phyloP scores from a whole-genome alignment of 805 yeast genomes.

The Candida dajiaensis region DNA sequence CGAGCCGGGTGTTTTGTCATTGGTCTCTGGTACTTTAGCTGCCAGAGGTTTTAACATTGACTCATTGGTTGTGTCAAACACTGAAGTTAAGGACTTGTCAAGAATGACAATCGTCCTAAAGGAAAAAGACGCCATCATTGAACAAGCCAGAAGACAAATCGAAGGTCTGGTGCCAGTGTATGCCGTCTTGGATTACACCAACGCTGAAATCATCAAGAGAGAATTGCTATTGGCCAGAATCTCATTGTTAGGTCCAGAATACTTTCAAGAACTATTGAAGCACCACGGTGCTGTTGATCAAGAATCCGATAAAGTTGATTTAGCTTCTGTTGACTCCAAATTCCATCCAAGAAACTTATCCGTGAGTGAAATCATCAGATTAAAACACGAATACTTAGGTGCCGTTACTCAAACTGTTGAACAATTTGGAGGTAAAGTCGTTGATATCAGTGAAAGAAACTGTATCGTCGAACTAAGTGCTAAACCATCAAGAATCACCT shows the following conservation, averaged over 20 bases:
- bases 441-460: constrained; percentile 88
- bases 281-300: constrained; percentile 50
- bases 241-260: constrained; percentile 95
- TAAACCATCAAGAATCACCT: constrained; percentile 82
- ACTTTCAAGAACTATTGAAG: constrained; percentile 88
- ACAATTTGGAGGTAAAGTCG: constrained; percentile 90
- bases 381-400: constrained; percentile 83
- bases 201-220: constrained; percentile 84
- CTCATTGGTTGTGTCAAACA: constrained; percentile 92
- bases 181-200: constrained; percentile 92
- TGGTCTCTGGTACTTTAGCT: constrained; percentile 91
- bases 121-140: constrained; percentile 94
- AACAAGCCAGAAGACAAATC: constrained; percentile 96
- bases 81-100: constrained; percentile 91
- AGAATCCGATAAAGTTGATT: neutral
- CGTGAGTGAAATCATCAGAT: constrained; percentile 88
- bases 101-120: constrained; percentile 94
- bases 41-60: constrained; percentile 98
- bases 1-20: constrained; percentile 95
- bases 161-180: constrained; percentile 98
- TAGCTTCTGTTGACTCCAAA: constrained; percentile 28
- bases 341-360: constrained; percentile 88
- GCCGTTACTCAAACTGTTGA: constrained; percentile 74
- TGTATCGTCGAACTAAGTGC: constrained; percentile 93
- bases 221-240: constrained; percentile 90